phyloP scores from a whole-genome alignment of 2,329 filamentous ascomycete genomes.

The Phoma herbarum region DNA sequence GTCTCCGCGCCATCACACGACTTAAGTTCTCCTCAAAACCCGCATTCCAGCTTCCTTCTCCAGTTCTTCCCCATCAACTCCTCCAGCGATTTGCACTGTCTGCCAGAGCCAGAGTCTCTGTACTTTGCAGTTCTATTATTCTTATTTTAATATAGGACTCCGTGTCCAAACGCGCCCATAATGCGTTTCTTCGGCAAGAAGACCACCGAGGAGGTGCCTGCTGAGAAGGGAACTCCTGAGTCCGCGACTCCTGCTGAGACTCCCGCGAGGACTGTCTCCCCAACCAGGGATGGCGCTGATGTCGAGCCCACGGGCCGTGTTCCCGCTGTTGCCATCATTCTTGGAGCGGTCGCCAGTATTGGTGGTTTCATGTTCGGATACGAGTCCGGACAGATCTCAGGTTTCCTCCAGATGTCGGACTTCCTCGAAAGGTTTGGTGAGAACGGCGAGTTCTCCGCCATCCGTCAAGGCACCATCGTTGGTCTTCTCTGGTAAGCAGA shows the following conservation, averaged over 20 bases:
- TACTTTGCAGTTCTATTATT: constrained; percentile 11
- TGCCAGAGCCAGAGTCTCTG: constrained; percentile 14
- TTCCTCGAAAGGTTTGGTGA: constrained; percentile 47
- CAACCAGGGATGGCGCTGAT: constrained; percentile 15
- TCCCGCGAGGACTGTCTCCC: constrained; percentile 36
- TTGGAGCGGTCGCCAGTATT: constrained; percentile 46
- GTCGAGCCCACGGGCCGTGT: constrained; percentile 35
- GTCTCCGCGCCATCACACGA: constrained; percentile 29
- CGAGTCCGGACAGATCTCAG: constrained; percentile 41
- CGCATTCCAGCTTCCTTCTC: constrained; percentile 26
- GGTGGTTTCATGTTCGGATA: constrained; percentile 51
- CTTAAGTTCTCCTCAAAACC: constrained; percentile 37
- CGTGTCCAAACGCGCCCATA: constrained; percentile 14
- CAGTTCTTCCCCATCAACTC: constrained; percentile 23
- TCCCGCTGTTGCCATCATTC: constrained; percentile 39
- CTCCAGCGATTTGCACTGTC: constrained; percentile 22
- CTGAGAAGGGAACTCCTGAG: constrained; percentile 39
- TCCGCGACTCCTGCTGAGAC: constrained; percentile 37
- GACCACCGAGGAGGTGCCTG: constrained; percentile 23
- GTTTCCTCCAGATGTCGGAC: constrained; percentile 48
- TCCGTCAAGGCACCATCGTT: constrained; percentile 48
- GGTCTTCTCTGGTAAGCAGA: constrained; percentile 45
- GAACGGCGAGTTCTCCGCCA: constrained; percentile 44
- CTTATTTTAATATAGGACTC: constrained; percentile 13
- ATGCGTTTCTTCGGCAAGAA: constrained; percentile 39